These are phyloP conservation scores for Pythium oligandrum DNA, from an alignment of 352 stramenopile species.

Conservation along the genomic window DNA sequence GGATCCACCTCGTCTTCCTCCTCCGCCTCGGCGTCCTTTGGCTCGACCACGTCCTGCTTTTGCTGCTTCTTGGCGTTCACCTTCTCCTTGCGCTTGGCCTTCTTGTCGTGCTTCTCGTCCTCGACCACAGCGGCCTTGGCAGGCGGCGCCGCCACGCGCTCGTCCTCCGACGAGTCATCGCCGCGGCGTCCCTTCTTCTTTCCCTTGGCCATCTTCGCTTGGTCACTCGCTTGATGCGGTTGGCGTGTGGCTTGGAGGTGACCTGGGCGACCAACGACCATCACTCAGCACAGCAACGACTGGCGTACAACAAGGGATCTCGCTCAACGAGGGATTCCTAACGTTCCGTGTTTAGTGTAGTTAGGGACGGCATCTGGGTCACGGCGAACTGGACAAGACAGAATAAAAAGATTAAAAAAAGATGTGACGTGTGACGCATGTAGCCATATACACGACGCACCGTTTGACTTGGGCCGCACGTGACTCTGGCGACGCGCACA, in stretches of 20 bases:
- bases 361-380: slow-evolving; percentile 28
- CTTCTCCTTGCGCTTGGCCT: slow-evolving; percentile 78
- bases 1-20: slow-evolving; percentile 22
- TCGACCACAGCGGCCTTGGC: slow-evolving; percentile 22
- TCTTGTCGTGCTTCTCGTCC: slow-evolving; percentile 51
- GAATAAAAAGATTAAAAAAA: neutral
- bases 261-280: too few species aligned
- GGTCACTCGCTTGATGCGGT: neutral
- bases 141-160: slow-evolving; percentile 21
- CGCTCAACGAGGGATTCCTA: too few species aligned
- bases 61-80: slow-evolving; percentile 54
- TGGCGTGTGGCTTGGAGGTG: slow-evolving; percentile 3
- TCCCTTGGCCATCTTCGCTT: slow-evolving; percentile 13
- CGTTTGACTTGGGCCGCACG: slow-evolving; percentile 56
- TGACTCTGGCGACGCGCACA: slow-evolving; percentile 46
- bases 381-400: slow-evolving; percentile 20
- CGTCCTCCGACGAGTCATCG: slow-evolving; percentile 74
- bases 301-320: too few species aligned
- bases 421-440: neutral
- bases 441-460: slow-evolving; percentile 21
- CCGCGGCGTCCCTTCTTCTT: slow-evolving; percentile 81
- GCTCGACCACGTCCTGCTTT: slow-evolving; percentile 17
- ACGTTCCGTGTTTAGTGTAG: too few species aligned
- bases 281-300: too few species aligned
- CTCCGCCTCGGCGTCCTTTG: slow-evolving; percentile 7